Base-by-base conservation (phyloP, 2,329 filamentous ascomycete species). In the Paraconiothyrium sp. region DNA sequence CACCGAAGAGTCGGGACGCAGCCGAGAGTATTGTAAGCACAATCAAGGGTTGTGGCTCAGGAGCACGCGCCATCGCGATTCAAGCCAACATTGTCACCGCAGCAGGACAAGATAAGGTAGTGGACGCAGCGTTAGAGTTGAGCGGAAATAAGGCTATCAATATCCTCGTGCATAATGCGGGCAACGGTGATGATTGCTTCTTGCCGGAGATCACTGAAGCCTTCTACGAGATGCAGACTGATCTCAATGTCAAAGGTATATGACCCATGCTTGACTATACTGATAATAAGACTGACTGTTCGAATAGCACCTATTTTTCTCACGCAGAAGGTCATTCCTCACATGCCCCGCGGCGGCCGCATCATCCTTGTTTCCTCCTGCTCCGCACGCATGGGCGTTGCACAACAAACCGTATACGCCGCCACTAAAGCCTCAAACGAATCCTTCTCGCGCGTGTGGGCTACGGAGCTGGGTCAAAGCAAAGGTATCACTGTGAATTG, bases 291-390 rank as follows among this genome's bases (percentile, higher is more conserved):
- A 14, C 24, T 54, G 13, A 43, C 24, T 24, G 9, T n/a, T 27
- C n/a, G 16, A 8, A 8, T 16, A 55, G 52, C 56, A 14, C 56
- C 82, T 0, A 75, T 86, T 14, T 75, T 88, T 32, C 77, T 88
- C 47, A 80, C 82, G 0, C 80, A 86, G 64, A 80, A 82, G 0
- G 77, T 82, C 0, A 73, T 84, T 5, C 84, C 84, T 0, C 76
- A 84, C 57, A 75, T 88, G 2, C 73, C 73, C 27, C 55, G 68
- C 0, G 73, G 76, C 4, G 78, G 75, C 4, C 80, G 85, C 4
- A 84, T 88, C 55, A 81, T 88, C 74, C 87, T 86, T 74, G 83
- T 88, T 57, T 78, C 79, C 13, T 86, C 83, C 2, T 79, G 88
- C 1, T 84, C 79, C 11, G 80, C 80, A 0, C 74, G 85, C 0